Conservation (phyloP, 2,329 filamentous ascomycete species). For the Aspergillus persii region DNA sequence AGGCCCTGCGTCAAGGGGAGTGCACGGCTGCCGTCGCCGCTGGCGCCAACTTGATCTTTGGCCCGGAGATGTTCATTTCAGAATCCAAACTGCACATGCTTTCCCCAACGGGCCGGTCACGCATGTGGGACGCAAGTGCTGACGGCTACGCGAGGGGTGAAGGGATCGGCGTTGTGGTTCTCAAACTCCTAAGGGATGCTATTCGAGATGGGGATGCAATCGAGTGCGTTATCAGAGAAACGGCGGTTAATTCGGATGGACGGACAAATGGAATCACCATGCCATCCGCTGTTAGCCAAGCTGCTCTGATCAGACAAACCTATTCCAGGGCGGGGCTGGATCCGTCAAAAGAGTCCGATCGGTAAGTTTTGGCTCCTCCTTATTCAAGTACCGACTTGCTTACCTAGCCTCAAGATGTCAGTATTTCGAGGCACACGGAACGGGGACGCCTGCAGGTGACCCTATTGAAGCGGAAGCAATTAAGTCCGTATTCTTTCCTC, state of each 20-base stretch:
- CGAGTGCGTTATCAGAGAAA: constrained; percentile 38
- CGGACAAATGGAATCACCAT: constrained; percentile 36
- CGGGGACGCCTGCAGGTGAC: constrained; percentile 38
- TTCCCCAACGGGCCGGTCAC: constrained; percentile 52
- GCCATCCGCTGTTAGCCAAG: constrained; percentile 38
- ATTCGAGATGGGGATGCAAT: constrained; percentile 48
- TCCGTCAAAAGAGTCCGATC: constrained; percentile 11
- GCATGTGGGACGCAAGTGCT: constrained; percentile 42
- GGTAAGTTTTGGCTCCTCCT: not conserved
- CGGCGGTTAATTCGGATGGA: constrained; percentile 38
- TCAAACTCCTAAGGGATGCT: constrained; percentile 53
- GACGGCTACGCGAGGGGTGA: constrained; percentile 55
- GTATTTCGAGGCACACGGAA: constrained; percentile 49
- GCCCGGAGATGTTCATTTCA: constrained; percentile 32
- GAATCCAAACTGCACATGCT: constrained; percentile 44
- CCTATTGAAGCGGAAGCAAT: constrained; percentile 30
- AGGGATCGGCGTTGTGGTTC: constrained; percentile 49
- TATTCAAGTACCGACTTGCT: not conserved
- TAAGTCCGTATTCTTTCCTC: not conserved
- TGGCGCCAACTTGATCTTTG: constrained; percentile 25
- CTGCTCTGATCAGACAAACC: constrained; percentile 37
- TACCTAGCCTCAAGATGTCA: not conserved
- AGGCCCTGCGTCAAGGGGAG: constrained; percentile 29
- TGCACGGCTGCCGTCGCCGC: constrained; percentile 23
- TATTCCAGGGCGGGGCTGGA: constrained; percentile 42